These are phyloP conservation scores for Cryptococcus maquisensis DNA, from an alignment of 1,284 basidiomycete species.

Conservation along the genomic window DNA sequence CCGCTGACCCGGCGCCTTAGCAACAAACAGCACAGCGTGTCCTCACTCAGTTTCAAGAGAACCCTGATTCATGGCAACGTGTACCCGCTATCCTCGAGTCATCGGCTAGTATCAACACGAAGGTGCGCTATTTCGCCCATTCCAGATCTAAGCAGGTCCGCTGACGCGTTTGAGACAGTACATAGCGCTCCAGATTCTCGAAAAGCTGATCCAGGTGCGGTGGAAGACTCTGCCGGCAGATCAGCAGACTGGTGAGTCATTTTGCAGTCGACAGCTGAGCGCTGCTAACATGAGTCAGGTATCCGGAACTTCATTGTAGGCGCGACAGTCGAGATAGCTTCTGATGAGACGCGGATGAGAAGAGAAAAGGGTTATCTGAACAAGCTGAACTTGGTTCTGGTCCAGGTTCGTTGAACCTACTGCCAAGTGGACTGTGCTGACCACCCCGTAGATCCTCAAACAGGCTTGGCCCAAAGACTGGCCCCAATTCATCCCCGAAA, in stretches of 20 bases:
- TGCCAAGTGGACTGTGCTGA: neutral
- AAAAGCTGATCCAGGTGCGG: conserved; percentile 86
- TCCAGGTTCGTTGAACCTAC: conserved; percentile 62
- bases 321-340: conserved; percentile 85
- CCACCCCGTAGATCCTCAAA: conserved; percentile 77
- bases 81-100: conserved; percentile 91
- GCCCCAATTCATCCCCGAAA: conserved; percentile 96
- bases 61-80: conserved; percentile 96
- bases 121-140: conserved; percentile 55
- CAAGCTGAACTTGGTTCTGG: conserved; percentile 93
- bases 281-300: conserved; percentile 53
- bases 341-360: conserved; percentile 78
- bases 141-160: neutral
- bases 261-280: neutral
- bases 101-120: conserved; percentile 81
- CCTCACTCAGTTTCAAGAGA: conserved; percentile 93
- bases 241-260: conserved; percentile 73
- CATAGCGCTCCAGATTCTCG: conserved; percentile 89
- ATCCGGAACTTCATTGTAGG: conserved; percentile 97
- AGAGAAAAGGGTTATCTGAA: conserved; percentile 95
- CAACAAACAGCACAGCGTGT: conserved; percentile 87
- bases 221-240: conserved; percentile 96
- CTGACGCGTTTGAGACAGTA: conserved; percentile 56
- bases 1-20: conserved; percentile 49
- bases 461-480: conserved; percentile 99